Evolutionary conservation across 73 alveolate genomes (phyloP), one percentile per base, ranked within the genome.

Genomic region (Blepharisma japonicum): DNA sequence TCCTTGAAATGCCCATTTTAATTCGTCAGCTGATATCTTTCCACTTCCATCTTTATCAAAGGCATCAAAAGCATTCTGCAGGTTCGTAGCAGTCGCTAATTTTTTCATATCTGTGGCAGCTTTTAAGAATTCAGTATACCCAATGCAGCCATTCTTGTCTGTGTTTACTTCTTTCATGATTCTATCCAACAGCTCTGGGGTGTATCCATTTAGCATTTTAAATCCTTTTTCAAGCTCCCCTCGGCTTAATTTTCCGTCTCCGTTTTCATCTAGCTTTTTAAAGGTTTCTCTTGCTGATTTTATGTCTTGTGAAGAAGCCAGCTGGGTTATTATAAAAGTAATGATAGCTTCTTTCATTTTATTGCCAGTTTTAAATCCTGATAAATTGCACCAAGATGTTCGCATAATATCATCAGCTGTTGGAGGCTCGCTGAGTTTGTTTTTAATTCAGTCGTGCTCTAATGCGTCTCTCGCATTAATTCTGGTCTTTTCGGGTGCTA

Each of bases 101-200:
- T 11, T 51, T 51, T 51, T 51, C n/a, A 51, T 51, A 51, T 51
- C 66, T 11, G 21, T 51, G n/a, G 66, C 66, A 51, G 66, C 66
- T 51, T 51, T 51, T 14, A 51, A 18, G 4, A 51, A 51, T 0
- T 51, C 66, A 4, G n/a, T 51, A 18, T 51, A 51, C n/a, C 21
- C 66, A 51, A 51, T 51, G 21, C n/a, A 51, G 4, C 66, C 66
- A 11, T 11, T 14, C 27, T 51, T 51, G 21, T 51, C 66, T 14
- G 66, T 14, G 21, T 51, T 18, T 14, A 51, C 66, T 51, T 51
- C 66, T 51, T 51, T 51, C 66, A 51, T 51, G 4, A 51, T 51
- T 18, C 21, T 51, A 18, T 51, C 66, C 2, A 51, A 11, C 4
- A 51, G 21, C n/a, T 11, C 66, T 51, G n/a, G 27, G 21, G 66